phyloP scores from a whole-genome alignment of 2,329 filamentous ascomycete species.

The Trichoderma harzianum region DNA sequence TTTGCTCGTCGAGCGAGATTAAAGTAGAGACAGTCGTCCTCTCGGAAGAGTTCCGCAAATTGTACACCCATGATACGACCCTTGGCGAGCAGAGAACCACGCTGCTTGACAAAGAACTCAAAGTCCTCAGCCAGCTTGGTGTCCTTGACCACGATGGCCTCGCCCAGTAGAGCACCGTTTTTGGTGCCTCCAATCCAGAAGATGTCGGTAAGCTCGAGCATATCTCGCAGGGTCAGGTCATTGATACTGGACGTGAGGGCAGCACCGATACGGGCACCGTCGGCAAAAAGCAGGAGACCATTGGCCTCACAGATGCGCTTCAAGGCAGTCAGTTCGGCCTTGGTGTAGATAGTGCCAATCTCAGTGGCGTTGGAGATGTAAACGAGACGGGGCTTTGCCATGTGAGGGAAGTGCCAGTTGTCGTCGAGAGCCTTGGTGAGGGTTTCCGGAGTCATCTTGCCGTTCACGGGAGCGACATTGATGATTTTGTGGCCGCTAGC shows the following conservation, averaged over 20 bases:
- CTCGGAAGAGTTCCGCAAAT: constrained; percentile 47
- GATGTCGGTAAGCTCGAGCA: constrained; percentile 47
- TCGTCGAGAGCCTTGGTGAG: constrained; percentile 43
- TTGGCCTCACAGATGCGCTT: constrained; percentile 41
- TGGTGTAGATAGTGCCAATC: constrained; percentile 47
- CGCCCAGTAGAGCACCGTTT: constrained; percentile 48
- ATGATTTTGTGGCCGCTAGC: constrained; percentile 52
- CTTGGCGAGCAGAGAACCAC: constrained; percentile 49
- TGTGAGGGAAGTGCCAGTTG: constrained; percentile 51
- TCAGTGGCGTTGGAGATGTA: constrained; percentile 53
- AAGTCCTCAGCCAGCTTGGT: constrained; percentile 42
- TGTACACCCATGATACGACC: constrained; percentile 47
- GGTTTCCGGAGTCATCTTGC: constrained; percentile 44
- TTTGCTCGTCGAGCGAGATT: constrained; percentile 45
- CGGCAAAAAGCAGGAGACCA: constrained; percentile 43
- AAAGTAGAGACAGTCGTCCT: constrained; percentile 40
- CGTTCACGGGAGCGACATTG: constrained; percentile 42
- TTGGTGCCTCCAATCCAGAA: constrained; percentile 56
- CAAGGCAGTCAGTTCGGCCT: constrained; percentile 40
- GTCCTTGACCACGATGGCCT: constrained; percentile 48
- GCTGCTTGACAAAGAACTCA: constrained; percentile 50
- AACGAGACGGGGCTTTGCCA: constrained; percentile 49
- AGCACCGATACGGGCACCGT: constrained; percentile 45
- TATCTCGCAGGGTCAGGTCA: constrained; percentile 42
- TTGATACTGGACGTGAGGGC: constrained; percentile 42